These are phyloP conservation scores for Colletotrichum chrysophilum DNA, from an alignment of 2,329 filamentous ascomycete species.

Conservation along the genomic window DNA sequence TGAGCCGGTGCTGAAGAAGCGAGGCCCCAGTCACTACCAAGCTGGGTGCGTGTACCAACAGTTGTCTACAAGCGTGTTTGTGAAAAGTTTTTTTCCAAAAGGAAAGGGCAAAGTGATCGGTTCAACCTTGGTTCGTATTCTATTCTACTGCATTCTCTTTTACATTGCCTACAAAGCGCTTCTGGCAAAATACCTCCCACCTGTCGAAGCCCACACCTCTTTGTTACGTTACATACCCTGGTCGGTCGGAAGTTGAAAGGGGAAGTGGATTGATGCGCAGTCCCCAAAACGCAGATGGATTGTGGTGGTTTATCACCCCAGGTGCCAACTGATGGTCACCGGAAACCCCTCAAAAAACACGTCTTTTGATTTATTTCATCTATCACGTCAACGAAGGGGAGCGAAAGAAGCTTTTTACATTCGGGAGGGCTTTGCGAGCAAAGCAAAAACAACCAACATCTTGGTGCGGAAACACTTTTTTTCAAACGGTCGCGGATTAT, in stretches of 20 bases:
- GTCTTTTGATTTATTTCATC: conserved; percentile 7
- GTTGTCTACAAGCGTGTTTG: conserved; percentile 18
- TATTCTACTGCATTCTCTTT: conserved; percentile 15
- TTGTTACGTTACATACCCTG: conserved; percentile 21
- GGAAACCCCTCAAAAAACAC: not conserved
- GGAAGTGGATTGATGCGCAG: conserved; percentile 15
- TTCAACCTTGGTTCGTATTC: conserved; percentile 19
- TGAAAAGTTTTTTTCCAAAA: conserved; percentile 1
- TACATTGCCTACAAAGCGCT: not conserved
- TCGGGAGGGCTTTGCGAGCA: conserved; percentile 11
- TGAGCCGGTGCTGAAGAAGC: not conserved
- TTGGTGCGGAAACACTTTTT: conserved; percentile 1
- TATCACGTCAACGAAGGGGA: not conserved
- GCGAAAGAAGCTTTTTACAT: not conserved
- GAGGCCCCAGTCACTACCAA: not conserved
- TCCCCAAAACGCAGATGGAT: conserved; percentile 18
- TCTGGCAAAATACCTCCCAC: conserved; percentile 8
- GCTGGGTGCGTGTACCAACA: conserved; percentile 12
- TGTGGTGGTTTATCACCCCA: not conserved
- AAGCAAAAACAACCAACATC: not conserved
- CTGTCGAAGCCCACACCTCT: conserved; percentile 10
- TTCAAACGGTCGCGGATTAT: conserved; percentile 1
- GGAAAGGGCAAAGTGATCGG: conserved; percentile 13
- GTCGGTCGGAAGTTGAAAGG: conserved; percentile 17
- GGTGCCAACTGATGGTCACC: not conserved